phyloP scores from a whole-genome alignment of 2,329 filamentous ascomycete genomes.

The Apiospora koreana region DNA sequence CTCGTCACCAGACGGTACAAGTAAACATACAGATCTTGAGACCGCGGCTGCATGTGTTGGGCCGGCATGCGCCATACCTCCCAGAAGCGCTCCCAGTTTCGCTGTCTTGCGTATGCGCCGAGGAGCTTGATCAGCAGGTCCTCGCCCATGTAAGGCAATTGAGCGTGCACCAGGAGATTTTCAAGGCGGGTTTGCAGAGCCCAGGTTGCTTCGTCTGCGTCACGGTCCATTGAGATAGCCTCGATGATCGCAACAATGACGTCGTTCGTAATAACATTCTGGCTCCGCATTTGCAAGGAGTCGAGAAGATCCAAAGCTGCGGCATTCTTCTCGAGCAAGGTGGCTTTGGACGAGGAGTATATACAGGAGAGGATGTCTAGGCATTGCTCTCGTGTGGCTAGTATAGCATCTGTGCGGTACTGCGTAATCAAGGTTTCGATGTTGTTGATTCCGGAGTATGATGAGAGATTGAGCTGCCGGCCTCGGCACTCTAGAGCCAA shows the following conservation, averaged over 20 bases:
- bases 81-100: constrained; percentile 61
- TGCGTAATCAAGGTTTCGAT: constrained; percentile 24
- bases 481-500: constrained; percentile 29
- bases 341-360: constrained; percentile 28
- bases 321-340: constrained; percentile 31
- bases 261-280: constrained; percentile 44
- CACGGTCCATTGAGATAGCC: constrained; percentile 34
- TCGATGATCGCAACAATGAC: constrained; percentile 52
- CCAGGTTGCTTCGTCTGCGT: constrained; percentile 34
- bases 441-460: constrained; percentile 20
- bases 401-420: constrained; percentile 27
- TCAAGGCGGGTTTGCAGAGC: constrained; percentile 47
- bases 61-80: constrained; percentile 58
- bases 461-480: constrained; percentile 18
- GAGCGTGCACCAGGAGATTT: constrained; percentile 40
- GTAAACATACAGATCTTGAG: constrained; percentile 54
- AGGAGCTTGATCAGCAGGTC: constrained; percentile 43
- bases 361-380: constrained; percentile 40
- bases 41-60: constrained; percentile 48
- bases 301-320: constrained; percentile 46
- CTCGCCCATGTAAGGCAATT: constrained; percentile 40
- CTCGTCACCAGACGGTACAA: constrained; percentile 52
- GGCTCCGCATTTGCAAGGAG: constrained; percentile 46
- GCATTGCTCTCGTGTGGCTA: constrained; percentile 36
- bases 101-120: constrained; percentile 45